A percentile compares a stretch with the other conserved stretches of the same genome.
phyloP scores from a whole-genome alignment of 1,284 basidiomycete species.

The Papiliotrema flavescens region DNA sequence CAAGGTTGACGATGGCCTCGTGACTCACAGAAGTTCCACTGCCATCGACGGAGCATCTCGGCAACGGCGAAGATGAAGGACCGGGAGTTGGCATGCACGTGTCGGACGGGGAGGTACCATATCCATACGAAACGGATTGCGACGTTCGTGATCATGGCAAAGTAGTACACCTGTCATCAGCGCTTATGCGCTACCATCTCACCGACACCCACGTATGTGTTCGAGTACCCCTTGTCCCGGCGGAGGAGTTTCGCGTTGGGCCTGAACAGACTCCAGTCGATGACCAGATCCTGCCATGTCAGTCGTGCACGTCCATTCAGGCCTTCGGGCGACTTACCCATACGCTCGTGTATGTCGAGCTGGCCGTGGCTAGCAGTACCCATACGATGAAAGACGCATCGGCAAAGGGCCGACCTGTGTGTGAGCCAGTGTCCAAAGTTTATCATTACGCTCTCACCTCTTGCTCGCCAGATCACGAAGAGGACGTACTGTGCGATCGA shows the following conservation, averaged over 20 bases:
- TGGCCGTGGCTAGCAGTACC: conserved; percentile 60
- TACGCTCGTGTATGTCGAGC: conserved; percentile 65
- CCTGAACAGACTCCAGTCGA: conserved; percentile 61
- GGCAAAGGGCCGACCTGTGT: not conserved
- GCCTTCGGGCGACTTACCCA: conserved; percentile 63
- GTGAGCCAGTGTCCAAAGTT: not conserved
- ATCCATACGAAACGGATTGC: conserved; percentile 78
- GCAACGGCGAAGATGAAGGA: conserved; percentile 67
- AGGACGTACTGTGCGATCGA: conserved; percentile 63
- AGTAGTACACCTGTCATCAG: conserved; percentile 47
- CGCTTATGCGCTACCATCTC: not conserved
- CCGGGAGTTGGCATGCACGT: conserved; percentile 57
- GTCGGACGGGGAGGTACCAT: conserved; percentile 63
- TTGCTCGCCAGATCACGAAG: conserved; percentile 70
- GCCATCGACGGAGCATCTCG: conserved; percentile 76
- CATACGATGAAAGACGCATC: conserved; percentile 61
- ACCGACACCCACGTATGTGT: conserved; percentile 26
- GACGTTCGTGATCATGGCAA: conserved; percentile 60
- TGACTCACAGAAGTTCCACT: conserved; percentile 90
- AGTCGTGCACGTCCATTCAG: not conserved
- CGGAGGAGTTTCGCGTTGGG: conserved; percentile 67
- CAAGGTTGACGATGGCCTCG: not conserved
- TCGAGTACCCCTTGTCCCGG: conserved; percentile 66
- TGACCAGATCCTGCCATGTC: conserved; percentile 54
- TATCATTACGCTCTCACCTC: conserved; percentile 50